phyloP scores from a whole-genome alignment of 2,329 filamentous ascomycete species.

The Fusarium marasasianum region DNA sequence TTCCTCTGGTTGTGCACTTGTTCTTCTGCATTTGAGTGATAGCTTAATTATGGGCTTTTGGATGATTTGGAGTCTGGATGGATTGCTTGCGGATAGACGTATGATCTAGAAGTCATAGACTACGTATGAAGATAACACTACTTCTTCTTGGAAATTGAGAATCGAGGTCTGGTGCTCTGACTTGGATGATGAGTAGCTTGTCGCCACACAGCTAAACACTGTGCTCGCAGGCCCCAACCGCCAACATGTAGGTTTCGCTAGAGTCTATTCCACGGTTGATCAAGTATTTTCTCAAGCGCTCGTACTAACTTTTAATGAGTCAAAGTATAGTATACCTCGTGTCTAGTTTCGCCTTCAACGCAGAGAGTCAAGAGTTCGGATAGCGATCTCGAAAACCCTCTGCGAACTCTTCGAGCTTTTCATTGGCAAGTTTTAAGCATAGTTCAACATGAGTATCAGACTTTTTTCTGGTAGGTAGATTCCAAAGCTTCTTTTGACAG shows the following conservation, averaged over 20 bases:
- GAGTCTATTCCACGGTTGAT: too few species aligned
- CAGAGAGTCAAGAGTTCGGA: not conserved
- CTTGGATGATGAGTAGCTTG: not conserved
- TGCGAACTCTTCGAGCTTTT: not conserved
- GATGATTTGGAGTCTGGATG: conserved; percentile 19
- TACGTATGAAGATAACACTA: conserved; percentile 8
- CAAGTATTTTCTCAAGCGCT: not conserved
- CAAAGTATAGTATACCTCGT: too few species aligned
- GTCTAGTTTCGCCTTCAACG: not conserved
- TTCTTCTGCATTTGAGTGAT: not conserved
- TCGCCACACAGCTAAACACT: not conserved
- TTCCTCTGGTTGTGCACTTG: not conserved
- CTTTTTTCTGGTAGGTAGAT: not conserved
- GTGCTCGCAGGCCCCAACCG: too few species aligned
- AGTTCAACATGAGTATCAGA: not conserved
- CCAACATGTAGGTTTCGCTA: not conserved
- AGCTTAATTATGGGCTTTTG: conserved; percentile 21
- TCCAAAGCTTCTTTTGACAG: not conserved
- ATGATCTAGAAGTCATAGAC: conserved; percentile 39
- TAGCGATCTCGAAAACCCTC: not conserved
- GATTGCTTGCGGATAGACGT: conserved; percentile 27
- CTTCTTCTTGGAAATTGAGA: not conserved
- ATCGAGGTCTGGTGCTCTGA: not conserved
- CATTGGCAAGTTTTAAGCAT: not conserved
- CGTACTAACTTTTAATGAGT: not conserved